These are phyloP conservation scores for Boletus eberwhitei DNA, from an alignment of 768 basidiomycete species.

Conservation along the genomic window DNA sequence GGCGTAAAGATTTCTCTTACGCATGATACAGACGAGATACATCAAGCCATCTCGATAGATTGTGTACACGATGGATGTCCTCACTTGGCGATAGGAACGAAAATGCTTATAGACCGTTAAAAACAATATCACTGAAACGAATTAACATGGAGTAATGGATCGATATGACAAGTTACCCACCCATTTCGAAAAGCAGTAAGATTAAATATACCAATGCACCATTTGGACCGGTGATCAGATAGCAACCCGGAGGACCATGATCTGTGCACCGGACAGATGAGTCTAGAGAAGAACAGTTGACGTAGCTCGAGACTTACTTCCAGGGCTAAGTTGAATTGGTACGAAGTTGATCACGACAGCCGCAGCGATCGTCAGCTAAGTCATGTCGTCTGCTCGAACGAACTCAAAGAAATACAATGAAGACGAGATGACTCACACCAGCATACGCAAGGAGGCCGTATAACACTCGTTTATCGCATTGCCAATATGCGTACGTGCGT, in stretches of 20 bases:
- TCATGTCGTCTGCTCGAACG: not conserved
- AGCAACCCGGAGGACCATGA: not conserved
- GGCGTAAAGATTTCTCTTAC: not conserved
- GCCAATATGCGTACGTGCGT: conserved; percentile 24
- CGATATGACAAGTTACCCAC: not conserved
- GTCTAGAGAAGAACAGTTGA: too few species aligned
- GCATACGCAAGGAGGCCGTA: conserved; percentile 12
- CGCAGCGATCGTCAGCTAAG: conserved; percentile 6
- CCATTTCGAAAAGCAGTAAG: conserved; percentile 9
- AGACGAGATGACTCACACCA: conserved; percentile 1
- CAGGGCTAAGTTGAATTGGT: not conserved
- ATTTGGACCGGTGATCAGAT: not conserved
- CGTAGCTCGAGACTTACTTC: not conserved
- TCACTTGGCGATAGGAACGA: not conserved
- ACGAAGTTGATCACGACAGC: not conserved
- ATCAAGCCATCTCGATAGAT: conserved; percentile 16
- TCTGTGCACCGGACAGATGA: not conserved
- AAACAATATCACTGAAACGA: conserved; percentile 4
- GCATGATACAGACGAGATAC: conserved; percentile 15
- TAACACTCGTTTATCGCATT: conserved; percentile 6
- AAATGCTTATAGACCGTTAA: conserved; percentile 7
- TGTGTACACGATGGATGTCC: not conserved
- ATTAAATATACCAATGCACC: conserved; percentile 4
- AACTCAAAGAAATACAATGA: not conserved
- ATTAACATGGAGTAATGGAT: not conserved